phyloP scores from a whole-genome alignment of 352 stramenopile species.

The Phytophthora palmivora region DNA sequence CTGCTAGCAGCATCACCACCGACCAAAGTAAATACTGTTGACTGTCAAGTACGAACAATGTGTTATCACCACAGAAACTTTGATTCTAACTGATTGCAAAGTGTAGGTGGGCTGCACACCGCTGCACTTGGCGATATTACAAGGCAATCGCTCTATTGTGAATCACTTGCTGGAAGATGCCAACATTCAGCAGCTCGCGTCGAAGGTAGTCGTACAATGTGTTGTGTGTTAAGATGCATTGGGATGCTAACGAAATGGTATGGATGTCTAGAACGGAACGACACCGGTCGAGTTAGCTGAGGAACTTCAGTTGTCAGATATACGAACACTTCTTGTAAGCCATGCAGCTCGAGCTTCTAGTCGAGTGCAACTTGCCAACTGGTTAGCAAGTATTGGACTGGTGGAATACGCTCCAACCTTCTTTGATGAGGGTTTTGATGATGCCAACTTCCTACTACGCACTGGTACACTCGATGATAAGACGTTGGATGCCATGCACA shows the following conservation, averaged over 20 bases:
- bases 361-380: constrained; percentile 55
- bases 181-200: constrained; percentile 42
- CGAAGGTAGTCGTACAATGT: constrained; percentile 43
- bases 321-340: constrained; percentile 46
- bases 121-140: constrained; percentile 71
- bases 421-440: constrained; percentile 68
- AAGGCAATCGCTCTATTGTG: constrained; percentile 55
- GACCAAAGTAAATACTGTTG: constrained; percentile 27
- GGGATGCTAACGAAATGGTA: constrained; percentile 5
- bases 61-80: neutral
- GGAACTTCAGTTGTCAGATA: constrained; percentile 41
- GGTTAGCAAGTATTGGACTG: constrained; percentile 77
- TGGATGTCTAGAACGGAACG: constrained; percentile 45
- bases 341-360: constrained; percentile 37
- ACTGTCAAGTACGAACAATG: constrained; percentile 40
- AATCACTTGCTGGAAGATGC: constrained; percentile 56
- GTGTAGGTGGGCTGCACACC: constrained; percentile 56
- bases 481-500: constrained; percentile 63
- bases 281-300: constrained; percentile 66
- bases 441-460: constrained; percentile 63
- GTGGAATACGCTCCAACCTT: constrained; percentile 64
- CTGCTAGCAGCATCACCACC: constrained; percentile 40
- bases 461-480: constrained; percentile 51
- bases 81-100: neutral
- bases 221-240: neutral